phyloP scores from a whole-genome alignment of 371 early-diverging fungal genomes.

The Mortierella sp. region DNA sequence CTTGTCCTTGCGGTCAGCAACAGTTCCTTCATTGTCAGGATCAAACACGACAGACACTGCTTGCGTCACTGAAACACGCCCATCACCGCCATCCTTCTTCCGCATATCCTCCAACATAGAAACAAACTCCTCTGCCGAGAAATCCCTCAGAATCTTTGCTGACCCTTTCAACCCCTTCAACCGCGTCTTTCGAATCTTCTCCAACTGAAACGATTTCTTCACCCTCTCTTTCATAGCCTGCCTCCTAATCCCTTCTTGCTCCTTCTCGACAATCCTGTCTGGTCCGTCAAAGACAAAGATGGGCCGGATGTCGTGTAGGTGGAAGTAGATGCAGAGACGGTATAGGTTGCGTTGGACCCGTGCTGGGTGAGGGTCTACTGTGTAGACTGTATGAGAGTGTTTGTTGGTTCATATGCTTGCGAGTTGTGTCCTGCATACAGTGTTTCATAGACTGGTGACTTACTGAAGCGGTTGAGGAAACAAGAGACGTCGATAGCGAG shows the following conservation, averaged over 20 bases:
- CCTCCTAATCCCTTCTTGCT: conserved; percentile 60
- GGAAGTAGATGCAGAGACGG: conserved; percentile 61
- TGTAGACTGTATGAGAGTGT: conserved; percentile 51
- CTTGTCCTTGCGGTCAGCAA: background rate
- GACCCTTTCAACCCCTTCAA: conserved; percentile 27
- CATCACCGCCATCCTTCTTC: background rate
- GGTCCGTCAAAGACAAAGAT: conserved; percentile 76
- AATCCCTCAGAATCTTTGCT: conserved; percentile 18
- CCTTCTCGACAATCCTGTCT: conserved; percentile 63
- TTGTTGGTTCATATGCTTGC: background rate
- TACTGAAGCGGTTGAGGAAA: conserved; percentile 68
- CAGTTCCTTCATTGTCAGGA: background rate
- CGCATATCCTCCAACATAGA: conserved; percentile 25
- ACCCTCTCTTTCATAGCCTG: conserved; percentile 53
- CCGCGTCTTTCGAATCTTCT: conserved; percentile 35
- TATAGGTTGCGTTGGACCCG: conserved; percentile 71
- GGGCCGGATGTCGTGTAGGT: conserved; percentile 64
- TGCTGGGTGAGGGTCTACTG: conserved; percentile 60
- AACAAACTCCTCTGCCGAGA: conserved; percentile 12
- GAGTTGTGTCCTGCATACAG: no score
- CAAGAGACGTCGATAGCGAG: conserved; percentile 75
- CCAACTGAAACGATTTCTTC: conserved; percentile 21
- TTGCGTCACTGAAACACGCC: background rate
- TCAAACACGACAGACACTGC: background rate
- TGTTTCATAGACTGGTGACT: background rate